These are phyloP conservation scores for Nitzschia sp. DNA, from an alignment of 108 stramenopile species.

Conservation along the genomic window DNA sequence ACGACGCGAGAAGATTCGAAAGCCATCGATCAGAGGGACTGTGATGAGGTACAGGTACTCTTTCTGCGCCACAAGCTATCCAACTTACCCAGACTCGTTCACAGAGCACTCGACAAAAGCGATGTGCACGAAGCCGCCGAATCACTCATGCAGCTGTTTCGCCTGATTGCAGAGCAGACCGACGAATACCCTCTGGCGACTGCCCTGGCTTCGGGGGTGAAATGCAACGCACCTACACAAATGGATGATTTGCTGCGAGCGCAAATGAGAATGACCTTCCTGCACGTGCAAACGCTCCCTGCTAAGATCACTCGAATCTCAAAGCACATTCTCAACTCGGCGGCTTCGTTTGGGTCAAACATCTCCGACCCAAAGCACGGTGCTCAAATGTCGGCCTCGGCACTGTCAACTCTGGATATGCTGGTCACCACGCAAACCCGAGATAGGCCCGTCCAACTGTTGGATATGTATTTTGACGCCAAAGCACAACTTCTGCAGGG, in stretches of 20 bases:
- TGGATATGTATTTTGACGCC: constrained; percentile 86
- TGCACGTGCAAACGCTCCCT: constrained; percentile 81
- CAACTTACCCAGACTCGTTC: constrained; percentile 59
- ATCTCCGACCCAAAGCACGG: constrained; percentile 40
- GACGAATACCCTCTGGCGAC: constrained; percentile 69
- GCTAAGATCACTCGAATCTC: constrained; percentile 61
- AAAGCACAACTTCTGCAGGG: constrained; percentile 67
- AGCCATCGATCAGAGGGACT: not conserved
- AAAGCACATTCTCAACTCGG: constrained; percentile 35
- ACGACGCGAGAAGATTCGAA: constrained; percentile 12
- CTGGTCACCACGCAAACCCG: constrained; percentile 31
- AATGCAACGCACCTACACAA: not conserved
- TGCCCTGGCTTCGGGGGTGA: constrained; percentile 35
- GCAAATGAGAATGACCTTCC: constrained; percentile 84
- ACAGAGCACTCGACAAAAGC: constrained; percentile 64
- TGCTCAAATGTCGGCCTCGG: constrained; percentile 58
- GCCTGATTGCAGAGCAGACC: constrained; percentile 62
- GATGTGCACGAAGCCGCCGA: constrained; percentile 72
- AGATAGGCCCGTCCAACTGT: constrained; percentile 32
- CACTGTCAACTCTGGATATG: constrained; percentile 71
- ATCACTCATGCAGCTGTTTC: constrained; percentile 59
- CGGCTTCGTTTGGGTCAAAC: constrained; percentile 38
- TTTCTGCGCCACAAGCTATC: constrained; percentile 46
- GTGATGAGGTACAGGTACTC: not conserved
- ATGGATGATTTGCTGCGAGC: constrained; percentile 42